These are phyloP conservation scores for Puccinia polysora DNA, from an alignment of 1,284 basidiomycete genomes.

Conservation along the genomic window DNA sequence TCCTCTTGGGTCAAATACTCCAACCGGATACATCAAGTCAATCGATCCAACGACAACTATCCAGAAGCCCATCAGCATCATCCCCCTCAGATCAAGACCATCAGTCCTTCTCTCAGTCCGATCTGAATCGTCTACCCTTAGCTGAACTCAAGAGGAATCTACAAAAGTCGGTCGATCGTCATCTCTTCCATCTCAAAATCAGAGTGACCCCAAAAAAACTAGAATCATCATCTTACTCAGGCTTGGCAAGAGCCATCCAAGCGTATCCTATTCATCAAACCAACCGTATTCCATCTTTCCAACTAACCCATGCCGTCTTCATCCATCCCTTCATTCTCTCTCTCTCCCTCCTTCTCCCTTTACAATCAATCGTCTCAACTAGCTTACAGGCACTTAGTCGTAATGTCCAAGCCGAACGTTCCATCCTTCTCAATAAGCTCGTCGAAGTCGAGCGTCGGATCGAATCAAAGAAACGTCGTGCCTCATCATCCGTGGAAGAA, in stretches of 20 bases:
- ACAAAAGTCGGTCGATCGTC: constrained; percentile 10
- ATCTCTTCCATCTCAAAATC: too few relatives aligned
- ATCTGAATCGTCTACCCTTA: constrained; percentile 3
- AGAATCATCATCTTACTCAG: too few relatives aligned
- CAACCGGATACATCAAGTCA: constrained; percentile 21
- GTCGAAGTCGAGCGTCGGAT: constrained; percentile 34
- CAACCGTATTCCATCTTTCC: too few relatives aligned
- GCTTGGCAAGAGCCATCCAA: too few relatives aligned
- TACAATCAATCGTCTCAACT: not conserved
- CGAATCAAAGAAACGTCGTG: not conserved
- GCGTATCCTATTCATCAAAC: too few relatives aligned
- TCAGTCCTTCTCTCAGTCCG: not conserved
- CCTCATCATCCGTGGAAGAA: constrained; percentile 3
- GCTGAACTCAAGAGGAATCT: constrained; percentile 28
- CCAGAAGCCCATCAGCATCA: not conserved
- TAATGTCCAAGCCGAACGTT: constrained; percentile 37
- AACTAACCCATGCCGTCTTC: too few relatives aligned
- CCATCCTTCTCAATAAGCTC: constrained; percentile 33
- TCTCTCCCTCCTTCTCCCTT: not conserved
- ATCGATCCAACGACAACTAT: constrained; percentile 7
- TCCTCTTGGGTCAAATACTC: constrained; percentile 36
- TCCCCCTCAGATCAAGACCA: constrained; percentile 1
- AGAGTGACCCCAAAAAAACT: not conserved
- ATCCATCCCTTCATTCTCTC: too few relatives aligned
- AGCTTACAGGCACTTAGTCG: constrained; percentile 27